Evolutionary conservation across 441 rosid species (phyloP).

Genomic region (Mallotus repandus): DNA sequence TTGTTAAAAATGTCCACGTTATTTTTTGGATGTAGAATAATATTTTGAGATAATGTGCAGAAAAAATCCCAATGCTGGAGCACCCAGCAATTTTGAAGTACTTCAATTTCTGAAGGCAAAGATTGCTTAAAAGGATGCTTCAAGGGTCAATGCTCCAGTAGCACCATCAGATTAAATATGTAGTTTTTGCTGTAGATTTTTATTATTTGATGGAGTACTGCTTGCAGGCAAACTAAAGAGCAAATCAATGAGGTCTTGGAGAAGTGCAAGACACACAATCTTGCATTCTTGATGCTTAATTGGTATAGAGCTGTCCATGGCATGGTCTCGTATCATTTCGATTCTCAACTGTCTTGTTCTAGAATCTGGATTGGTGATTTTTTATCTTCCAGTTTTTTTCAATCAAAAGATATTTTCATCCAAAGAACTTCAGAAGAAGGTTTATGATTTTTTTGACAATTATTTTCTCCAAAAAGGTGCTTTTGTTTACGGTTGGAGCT

Average conservation of each 20-base stretch:
- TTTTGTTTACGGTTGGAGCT: background rate
- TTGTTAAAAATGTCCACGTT: background rate
- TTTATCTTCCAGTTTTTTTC: background rate
- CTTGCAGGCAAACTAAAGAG: conserved; percentile 63
- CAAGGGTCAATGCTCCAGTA: conserved; percentile 61
- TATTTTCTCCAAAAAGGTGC: no score
- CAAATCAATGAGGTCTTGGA: conserved; percentile 40
- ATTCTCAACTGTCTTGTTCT: background rate
- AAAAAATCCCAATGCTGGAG: conserved; percentile 62
- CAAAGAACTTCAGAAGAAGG: background rate
- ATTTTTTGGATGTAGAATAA: background rate
- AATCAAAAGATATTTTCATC: background rate
- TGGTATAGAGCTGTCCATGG: background rate
- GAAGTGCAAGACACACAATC: conserved; percentile 46
- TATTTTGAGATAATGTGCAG: conserved; percentile 36
- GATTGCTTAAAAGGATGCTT: conserved; percentile 70
- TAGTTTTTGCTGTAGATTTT: conserved; percentile 46
- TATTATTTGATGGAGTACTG: conserved; percentile 57
- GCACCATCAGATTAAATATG: conserved; percentile 41
- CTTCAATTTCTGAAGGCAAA: conserved; percentile 60
- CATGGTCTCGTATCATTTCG: background rate
- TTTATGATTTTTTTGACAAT: background rate
- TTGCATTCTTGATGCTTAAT: background rate
- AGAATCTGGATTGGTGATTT: background rate
- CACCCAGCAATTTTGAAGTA: conserved; percentile 72